phyloP scores from a whole-genome alignment of 192 early-diverging fungal species.

The Backusella parvicylindrica region DNA sequence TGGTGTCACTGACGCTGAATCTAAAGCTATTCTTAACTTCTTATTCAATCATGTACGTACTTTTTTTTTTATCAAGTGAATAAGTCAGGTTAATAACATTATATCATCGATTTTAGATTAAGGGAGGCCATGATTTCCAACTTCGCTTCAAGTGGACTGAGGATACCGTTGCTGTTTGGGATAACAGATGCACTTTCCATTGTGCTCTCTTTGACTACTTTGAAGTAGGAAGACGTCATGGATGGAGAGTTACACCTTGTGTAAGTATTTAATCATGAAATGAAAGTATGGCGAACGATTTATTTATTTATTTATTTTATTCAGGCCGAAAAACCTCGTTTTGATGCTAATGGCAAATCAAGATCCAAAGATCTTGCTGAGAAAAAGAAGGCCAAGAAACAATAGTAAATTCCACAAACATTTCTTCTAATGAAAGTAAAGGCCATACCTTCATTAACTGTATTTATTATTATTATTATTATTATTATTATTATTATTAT shows the following conservation, averaged over 20 bases:
- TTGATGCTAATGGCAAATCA: constrained; percentile 26
- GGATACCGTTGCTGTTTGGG: constrained; percentile 63
- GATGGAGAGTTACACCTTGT: constrained; percentile 26
- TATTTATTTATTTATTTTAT: background rate
- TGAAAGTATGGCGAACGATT: background rate
- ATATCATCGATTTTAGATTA: constrained; percentile 8
- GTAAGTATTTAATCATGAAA: background rate
- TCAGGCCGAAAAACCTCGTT: constrained; percentile 21
- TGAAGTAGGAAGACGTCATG: constrained; percentile 12
- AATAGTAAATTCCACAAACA: background rate
- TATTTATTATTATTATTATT: background rate
- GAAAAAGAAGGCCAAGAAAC: background rate
- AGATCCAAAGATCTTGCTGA: constrained; percentile 1
- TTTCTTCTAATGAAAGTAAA: background rate
- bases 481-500: background rate
- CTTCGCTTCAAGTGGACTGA: constrained; percentile 54
- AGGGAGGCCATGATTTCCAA: constrained; percentile 46
- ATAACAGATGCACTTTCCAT: constrained; percentile 56
- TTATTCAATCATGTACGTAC: constrained; percentile 44
- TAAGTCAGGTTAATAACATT: too few species aligned
- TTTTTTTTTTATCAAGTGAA: too few species aligned
- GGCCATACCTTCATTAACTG: background rate
- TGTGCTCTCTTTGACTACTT: constrained; percentile 30
- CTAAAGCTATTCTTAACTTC: constrained; percentile 50
- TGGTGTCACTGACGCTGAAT: constrained; percentile 45